phyloP scores from a whole-genome alignment of 2,329 filamentous ascomycete species.

The Ambrosiella xylebori region DNA sequence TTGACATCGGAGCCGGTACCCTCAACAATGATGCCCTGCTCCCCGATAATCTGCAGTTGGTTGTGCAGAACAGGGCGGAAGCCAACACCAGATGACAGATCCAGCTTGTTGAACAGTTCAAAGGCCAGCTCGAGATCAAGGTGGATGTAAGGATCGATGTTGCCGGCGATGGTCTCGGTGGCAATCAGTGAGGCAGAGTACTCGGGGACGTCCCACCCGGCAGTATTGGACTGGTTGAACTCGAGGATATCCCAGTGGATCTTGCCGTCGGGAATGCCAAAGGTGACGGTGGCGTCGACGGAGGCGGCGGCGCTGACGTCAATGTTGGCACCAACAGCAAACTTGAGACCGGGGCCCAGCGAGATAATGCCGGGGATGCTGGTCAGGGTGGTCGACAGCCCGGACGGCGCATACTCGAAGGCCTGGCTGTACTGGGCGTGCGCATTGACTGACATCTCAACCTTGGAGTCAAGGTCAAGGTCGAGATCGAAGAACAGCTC shows the following conservation, averaged over 20 bases:
- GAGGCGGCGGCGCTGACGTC: conserved; percentile 20
- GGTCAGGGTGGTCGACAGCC: conserved; percentile 22
- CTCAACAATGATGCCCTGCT: conserved; percentile 2
- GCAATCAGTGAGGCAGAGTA: conserved; percentile 21
- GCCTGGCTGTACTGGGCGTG: conserved; percentile 20
- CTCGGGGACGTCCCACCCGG: conserved; percentile 21
- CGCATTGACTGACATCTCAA: conserved; percentile 22
- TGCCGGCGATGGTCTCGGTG: conserved; percentile 19
- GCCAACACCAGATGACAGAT: neutral
- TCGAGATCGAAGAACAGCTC: conserved; percentile 27
- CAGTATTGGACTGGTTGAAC: conserved; percentile 16
- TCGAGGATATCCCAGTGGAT: conserved; percentile 25
- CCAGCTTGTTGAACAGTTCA: conserved; percentile 17
- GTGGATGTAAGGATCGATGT: conserved; percentile 17
- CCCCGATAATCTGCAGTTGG: neutral
- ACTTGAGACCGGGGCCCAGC: conserved; percentile 22
- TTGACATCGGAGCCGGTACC: conserved; percentile 2
- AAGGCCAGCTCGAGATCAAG: conserved; percentile 21
- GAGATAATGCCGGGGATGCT: conserved; percentile 24
- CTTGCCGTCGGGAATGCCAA: conserved; percentile 21
- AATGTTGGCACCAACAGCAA: conserved; percentile 22
- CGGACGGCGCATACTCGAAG: conserved; percentile 20
- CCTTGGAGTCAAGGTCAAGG: conserved; percentile 21
- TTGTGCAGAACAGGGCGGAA: conserved; percentile 1
- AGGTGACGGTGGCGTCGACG: conserved; percentile 19